Percentiles rank a stretch among this genome's conserved stretches.
These are phyloP conservation scores for Heracleum sosnowskyi DNA, from an alignment of 129 eudicot genomes.

Conservation along the genomic window DNA sequence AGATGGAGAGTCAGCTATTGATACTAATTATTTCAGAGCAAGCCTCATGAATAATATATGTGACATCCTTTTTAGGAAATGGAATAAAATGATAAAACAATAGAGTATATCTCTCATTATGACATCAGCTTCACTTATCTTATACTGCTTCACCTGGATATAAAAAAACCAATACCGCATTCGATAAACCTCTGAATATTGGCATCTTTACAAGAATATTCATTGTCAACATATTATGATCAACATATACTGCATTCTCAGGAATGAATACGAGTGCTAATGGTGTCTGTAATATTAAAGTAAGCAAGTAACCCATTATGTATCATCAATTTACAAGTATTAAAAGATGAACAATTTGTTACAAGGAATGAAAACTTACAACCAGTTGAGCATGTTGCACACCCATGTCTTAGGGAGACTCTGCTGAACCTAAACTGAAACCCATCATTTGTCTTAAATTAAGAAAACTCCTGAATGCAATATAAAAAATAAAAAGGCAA, in stretches of 20 bases:
- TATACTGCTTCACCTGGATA: no score
- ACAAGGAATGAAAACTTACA: constrained; percentile 46
- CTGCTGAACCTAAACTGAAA: neutral
- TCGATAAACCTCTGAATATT: neutral
- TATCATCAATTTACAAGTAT: neutral
- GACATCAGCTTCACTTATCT: neutral
- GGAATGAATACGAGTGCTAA: no score
- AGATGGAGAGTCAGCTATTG: neutral
- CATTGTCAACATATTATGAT: no score
- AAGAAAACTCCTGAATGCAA: neutral
- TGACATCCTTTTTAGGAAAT: neutral
- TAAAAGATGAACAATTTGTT: neutral
- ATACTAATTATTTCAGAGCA: neutral
- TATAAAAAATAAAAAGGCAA: neutral
- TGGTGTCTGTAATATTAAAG: neutral
- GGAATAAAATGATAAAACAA: neutral
- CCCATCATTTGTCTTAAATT: neutral
- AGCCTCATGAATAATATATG: neutral
- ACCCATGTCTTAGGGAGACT: constrained; percentile 83
- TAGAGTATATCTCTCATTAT: neutral
- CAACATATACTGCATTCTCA: no score
- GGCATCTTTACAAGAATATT: no score
- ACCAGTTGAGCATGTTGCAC: constrained; percentile 90
- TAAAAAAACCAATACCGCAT: neutral
- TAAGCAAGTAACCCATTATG: neutral